phyloP scores from a whole-genome alignment of 352 stramenopile species.

The Globisporangium rhizosaccharum region DNA sequence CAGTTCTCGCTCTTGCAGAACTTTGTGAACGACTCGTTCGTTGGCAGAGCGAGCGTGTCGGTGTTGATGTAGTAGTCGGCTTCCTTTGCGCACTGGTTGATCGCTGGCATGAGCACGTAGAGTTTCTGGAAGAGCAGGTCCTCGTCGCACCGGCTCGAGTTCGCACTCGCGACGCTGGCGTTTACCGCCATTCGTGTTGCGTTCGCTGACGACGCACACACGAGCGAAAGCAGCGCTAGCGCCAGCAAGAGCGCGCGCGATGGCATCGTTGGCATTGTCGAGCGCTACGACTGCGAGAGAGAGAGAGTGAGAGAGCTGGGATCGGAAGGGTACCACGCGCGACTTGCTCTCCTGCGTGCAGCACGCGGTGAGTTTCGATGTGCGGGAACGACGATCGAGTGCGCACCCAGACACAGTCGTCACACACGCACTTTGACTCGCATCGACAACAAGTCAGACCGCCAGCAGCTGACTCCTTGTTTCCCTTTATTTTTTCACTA shows the following conservation, averaged over 20 bases:
- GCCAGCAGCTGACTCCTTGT: no score
- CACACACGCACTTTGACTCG: no score
- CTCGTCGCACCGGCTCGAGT: constrained; percentile 19
- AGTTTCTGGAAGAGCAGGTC: constrained; percentile 42
- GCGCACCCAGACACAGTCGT: no score
- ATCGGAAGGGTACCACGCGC: neutral
- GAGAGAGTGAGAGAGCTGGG: no score
- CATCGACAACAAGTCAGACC: no score
- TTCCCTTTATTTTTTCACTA: no score
- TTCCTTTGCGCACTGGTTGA: constrained; percentile 35
- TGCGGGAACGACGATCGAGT: no score
- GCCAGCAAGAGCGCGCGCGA: neutral
- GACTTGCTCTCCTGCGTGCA: neutral
- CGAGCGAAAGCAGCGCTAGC: constrained; percentile 1
- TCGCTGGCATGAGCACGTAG: constrained; percentile 42
- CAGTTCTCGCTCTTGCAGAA: constrained; percentile 33
- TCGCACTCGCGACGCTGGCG: neutral
- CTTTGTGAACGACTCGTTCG: constrained; percentile 19
- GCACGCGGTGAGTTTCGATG: no score
- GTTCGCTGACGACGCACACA: neutral
- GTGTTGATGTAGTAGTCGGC: constrained; percentile 29
- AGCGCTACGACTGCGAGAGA: neutral
- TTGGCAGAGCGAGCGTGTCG: constrained; percentile 18
- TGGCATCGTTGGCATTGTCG: neutral
- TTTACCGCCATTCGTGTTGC: neutral